phyloP scores from a whole-genome alignment of 306 rosid genomes.

The Dicorynia guianensis region DNA sequence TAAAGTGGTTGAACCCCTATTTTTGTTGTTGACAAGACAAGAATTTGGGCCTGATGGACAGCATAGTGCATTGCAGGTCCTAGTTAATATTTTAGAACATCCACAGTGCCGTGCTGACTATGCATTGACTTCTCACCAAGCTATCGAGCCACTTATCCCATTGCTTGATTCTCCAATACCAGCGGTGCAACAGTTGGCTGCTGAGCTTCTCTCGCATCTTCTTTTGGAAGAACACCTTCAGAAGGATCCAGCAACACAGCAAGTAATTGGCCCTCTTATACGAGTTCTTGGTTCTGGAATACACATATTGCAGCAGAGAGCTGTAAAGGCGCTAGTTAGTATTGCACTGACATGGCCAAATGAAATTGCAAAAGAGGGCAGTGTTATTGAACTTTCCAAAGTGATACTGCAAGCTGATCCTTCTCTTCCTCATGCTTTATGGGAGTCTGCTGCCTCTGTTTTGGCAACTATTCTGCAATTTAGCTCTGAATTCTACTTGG shows the following conservation, averaged over 20 bases:
- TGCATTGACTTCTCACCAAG: conserved; percentile 82
- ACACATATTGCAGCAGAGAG: conserved; percentile 96
- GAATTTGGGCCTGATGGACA: conserved; percentile 97
- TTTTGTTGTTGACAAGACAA: conserved; percentile 77
- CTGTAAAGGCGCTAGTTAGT: conserved; percentile 95
- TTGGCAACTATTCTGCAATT: conserved; percentile 91
- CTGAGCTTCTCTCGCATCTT: conserved; percentile 95
- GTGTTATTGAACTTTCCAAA: conserved; percentile 88
- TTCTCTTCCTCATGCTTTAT: conserved; percentile 92
- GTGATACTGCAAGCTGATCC: conserved; percentile 95
- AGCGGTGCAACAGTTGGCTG: conserved; percentile 96
- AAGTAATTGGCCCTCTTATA: conserved; percentile 88
- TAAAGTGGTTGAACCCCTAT: conserved; percentile 91
- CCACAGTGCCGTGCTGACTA: conserved; percentile 94
- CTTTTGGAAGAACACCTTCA: conserved; percentile 91
- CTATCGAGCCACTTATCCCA: conserved; percentile 90
- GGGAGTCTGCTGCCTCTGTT: conserved; percentile 99
- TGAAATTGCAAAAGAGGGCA: conserved; percentile 98
- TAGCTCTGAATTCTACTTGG: conserved; percentile 96
- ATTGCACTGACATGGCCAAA: conserved; percentile 95
- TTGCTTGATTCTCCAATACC: conserved; percentile 89
- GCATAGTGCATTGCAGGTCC: conserved; percentile 93
- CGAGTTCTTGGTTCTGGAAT: conserved; percentile 89
- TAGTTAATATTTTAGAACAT: conserved; percentile 95
- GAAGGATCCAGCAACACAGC: conserved; percentile 86